Evolutionary conservation across 1,139 yeast genomes (phyloP), one percentile per base, ranked within the genome.

Genomic region (Yamadazyma membranifaciens): DNA sequence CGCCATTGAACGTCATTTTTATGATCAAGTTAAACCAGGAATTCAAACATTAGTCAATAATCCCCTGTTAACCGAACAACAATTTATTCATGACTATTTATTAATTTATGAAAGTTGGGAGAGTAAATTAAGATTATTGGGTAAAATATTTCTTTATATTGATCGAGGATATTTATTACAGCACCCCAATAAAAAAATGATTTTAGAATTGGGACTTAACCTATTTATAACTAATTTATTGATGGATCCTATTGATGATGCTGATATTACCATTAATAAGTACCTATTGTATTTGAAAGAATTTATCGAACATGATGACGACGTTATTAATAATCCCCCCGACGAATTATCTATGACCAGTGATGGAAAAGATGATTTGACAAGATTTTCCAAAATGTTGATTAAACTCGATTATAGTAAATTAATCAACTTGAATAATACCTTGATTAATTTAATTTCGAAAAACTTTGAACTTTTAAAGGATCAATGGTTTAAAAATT

Each of bases 121-220:
- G 30, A 13, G 40, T 1, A 58, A 56, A 34, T 47, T 69, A 12
- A 41, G 46, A 14, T 36, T 54, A 9, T 48, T 70, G 28, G 51
- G 59, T 35, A 65, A 61, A 41, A 40, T 69, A 9, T 69, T 68
- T 42, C 45, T 67, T 6, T 69, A 64, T 44, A 50, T 69, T 39
- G 75, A 70, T 47, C 46, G 66, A 24, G 55, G 58, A 9, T 70
- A 70, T 43, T 52, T 69, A 20, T 49, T 57, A 36, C 62, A 50
- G 34, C 74, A 68, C 42, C 60, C 63, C 4, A 43, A 50, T 7
- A 62, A 60, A 40, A 45, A 54, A 32, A 56, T 59, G 34, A 60
- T 69, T 7, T 37, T 56, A 31, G 57, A 58, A 36, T 49, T 42
- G 41, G 72, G 72, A 0, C 38, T 54, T 15, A 43, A 38, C 4